A percentile compares a stretch with the other conserved stretches of the same genome.
phyloP scores from a whole-genome alignment of 2,329 filamentous ascomycete genomes.

The Cladosporium austrohemisphaericum region DNA sequence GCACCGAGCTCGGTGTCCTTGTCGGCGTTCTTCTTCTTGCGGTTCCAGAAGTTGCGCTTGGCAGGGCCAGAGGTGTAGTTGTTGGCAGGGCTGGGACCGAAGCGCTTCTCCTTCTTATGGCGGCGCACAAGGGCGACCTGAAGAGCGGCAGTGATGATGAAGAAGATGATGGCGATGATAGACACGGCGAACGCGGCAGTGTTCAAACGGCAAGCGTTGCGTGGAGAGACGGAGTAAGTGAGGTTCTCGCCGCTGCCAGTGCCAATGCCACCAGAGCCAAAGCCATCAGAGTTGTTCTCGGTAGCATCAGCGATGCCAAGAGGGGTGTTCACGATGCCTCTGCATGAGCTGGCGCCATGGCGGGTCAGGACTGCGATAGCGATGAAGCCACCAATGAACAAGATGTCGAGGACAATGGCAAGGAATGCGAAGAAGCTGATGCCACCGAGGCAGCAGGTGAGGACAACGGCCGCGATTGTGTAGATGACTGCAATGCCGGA shows the following conservation, averaged over 20 bases:
- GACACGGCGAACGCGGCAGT: conserved; percentile 73
- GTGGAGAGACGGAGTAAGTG: conserved; percentile 45
- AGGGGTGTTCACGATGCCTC: conserved; percentile 60
- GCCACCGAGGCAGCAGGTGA: conserved; percentile 78
- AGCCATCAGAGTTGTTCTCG: conserved; percentile 45
- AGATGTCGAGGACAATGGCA: conserved; percentile 70
- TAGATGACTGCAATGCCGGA: conserved; percentile 73
- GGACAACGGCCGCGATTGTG: conserved; percentile 64
- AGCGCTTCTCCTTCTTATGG: conserved; percentile 71
- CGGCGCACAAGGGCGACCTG: conserved; percentile 66
- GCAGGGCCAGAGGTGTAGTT: conserved; percentile 63
- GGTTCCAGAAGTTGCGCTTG: conserved; percentile 41
- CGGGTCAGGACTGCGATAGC: conserved; percentile 76
- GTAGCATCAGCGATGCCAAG: conserved; percentile 62
- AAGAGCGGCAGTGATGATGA: conserved; percentile 66
- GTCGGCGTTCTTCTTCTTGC: conserved; percentile 25
- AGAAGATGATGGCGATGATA: conserved; percentile 75
- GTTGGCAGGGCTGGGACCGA: conserved; percentile 62
- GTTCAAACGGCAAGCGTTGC: conserved; percentile 70
- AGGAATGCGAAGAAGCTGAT: conserved; percentile 68
- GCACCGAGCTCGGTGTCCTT: conserved; percentile 45
- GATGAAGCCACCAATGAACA: conserved; percentile 73
- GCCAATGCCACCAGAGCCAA: conserved; percentile 46
- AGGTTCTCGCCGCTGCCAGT: conserved; percentile 36
- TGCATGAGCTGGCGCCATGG: conserved; percentile 64